Percentiles rank a stretch among this genome's conserved stretches.
Conservation (phyloP, 441 rosid genomes). For the Erodium texanum region DNA sequence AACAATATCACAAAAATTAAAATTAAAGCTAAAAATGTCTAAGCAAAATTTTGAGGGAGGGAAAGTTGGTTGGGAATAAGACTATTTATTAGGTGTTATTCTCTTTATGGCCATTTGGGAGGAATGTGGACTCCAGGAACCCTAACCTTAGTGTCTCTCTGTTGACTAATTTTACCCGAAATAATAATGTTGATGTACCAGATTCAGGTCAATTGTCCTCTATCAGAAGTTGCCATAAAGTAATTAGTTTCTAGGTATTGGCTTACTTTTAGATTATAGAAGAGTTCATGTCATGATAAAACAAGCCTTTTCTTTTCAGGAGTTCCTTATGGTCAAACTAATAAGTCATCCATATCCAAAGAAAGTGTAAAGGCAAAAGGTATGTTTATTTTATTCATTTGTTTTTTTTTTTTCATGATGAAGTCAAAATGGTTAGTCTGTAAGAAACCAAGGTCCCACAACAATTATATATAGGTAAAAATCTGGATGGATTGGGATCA, state of each 20-base stretch:
- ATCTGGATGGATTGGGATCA: not conserved
- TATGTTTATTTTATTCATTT: slow-evolving; percentile 32
- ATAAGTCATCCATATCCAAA: slow-evolving; percentile 76
- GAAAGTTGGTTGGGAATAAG: too few relatives aligned
- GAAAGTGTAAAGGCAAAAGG: slow-evolving; percentile 86
- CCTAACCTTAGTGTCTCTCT: too few relatives aligned
- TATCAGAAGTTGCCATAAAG: slow-evolving; percentile 5
- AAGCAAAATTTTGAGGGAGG: too few relatives aligned
- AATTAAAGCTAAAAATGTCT: too few relatives aligned
- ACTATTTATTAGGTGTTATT: too few relatives aligned
- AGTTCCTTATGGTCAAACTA: slow-evolving; percentile 71
- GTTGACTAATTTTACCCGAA: too few relatives aligned
- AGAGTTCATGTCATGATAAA: slow-evolving; percentile 31
- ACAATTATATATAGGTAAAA: not conserved
- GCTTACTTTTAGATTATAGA: slow-evolving; percentile 11
- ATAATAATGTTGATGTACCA: not conserved
- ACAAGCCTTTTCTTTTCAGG: slow-evolving; percentile 70
- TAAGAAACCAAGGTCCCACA: slow-evolving; percentile 10
- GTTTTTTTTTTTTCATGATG: slow-evolving; percentile 12
- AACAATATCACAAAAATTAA: too few relatives aligned
- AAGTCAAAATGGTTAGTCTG: slow-evolving; percentile 15
- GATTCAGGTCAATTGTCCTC: not conserved
- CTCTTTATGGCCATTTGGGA: too few relatives aligned
- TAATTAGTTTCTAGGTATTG: slow-evolving; percentile 9
- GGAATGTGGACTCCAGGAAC: too few relatives aligned